Conservation (phyloP, 2,329 filamentous ascomycete genomes). For the Pyrenochaeta sp. region DNA sequence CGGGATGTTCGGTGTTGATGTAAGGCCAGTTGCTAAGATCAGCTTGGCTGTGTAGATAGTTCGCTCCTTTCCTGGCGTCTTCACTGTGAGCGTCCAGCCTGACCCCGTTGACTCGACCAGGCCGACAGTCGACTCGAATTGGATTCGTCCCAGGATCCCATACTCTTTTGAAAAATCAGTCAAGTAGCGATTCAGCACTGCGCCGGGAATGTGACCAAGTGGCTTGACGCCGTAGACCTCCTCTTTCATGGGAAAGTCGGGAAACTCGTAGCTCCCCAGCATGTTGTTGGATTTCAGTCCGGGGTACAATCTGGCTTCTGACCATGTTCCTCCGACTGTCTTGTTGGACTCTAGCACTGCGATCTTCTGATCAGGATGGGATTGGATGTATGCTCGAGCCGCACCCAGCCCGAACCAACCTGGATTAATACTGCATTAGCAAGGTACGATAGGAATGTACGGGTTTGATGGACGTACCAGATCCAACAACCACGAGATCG, state of each 20-base stretch:
- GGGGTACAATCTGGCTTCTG: conserved; percentile 47
- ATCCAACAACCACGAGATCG: conserved; percentile 19
- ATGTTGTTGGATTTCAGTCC: conserved; percentile 52
- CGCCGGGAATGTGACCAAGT: conserved; percentile 65
- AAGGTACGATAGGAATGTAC: neutral
- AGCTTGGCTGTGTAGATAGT: conserved; percentile 53
- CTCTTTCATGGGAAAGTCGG: conserved; percentile 36
- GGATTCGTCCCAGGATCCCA: conserved; percentile 58
- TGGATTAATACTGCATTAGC: neutral
- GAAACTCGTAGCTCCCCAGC: conserved; percentile 46
- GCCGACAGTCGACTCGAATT: conserved; percentile 59
- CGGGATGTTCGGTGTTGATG: conserved; percentile 64
- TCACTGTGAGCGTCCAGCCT: conserved; percentile 22
- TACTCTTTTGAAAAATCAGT: conserved; percentile 48
- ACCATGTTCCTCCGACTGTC: conserved; percentile 51
- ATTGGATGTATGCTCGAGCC: conserved; percentile 56
- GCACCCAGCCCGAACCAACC: conserved; percentile 35
- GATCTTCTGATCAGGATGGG: conserved; percentile 47
- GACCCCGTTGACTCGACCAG: conserved; percentile 50
- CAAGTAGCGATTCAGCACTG: conserved; percentile 63
- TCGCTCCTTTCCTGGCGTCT: neutral
- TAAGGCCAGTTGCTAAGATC: conserved; percentile 67
- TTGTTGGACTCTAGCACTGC: conserved; percentile 50
- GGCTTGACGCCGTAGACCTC: conserved; percentile 43
- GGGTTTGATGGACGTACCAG: conserved; percentile 13